Evolutionary conservation across 768 basidiomycete genomes (phyloP).

Genomic region (Rhodotorula toruloides): DNA sequence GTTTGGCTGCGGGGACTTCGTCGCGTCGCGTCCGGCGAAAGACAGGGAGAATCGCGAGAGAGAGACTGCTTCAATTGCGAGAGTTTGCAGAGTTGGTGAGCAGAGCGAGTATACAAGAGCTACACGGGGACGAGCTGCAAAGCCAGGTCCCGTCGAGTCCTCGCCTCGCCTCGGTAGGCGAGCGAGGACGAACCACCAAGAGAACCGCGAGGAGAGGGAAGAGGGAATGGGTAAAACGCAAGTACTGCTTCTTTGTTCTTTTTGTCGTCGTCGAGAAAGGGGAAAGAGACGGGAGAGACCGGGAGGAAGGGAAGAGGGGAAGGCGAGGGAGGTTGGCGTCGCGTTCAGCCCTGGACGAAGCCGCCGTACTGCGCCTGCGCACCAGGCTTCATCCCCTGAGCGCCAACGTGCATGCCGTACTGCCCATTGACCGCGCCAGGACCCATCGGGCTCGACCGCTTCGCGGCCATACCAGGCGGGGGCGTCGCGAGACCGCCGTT

Average conservation of each 20-base stretch:
- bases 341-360: not conserved
- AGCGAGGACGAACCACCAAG: not conserved
- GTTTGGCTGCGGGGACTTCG: too few relatives aligned
- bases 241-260: not conserved
- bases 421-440: not conserved
- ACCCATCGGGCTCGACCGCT: not conserved
- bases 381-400: not conserved
- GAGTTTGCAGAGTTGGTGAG: too few relatives aligned
- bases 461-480: not conserved
- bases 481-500: slow-evolving; percentile 2
- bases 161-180: not conserved
- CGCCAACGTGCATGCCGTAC: not conserved
- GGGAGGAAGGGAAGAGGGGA: not conserved
- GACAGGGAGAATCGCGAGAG: too few relatives aligned
- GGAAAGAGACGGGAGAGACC: not conserved
- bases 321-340: too few relatives aligned
- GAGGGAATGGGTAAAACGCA: not conserved
- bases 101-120: not conserved
- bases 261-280: not conserved
- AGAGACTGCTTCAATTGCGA: too few relatives aligned
- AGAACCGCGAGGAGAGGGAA: not conserved
- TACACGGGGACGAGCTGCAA: not conserved
- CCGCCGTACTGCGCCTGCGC: slow-evolving; percentile 5
- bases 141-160: not conserved
- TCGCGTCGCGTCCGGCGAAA: too few relatives aligned